A percentile compares a stretch with the other conserved stretches of the same genome.
Conservation (phyloP, 2,329 filamentous ascomycete genomes). For the Trichothecium sympodiale region DNA sequence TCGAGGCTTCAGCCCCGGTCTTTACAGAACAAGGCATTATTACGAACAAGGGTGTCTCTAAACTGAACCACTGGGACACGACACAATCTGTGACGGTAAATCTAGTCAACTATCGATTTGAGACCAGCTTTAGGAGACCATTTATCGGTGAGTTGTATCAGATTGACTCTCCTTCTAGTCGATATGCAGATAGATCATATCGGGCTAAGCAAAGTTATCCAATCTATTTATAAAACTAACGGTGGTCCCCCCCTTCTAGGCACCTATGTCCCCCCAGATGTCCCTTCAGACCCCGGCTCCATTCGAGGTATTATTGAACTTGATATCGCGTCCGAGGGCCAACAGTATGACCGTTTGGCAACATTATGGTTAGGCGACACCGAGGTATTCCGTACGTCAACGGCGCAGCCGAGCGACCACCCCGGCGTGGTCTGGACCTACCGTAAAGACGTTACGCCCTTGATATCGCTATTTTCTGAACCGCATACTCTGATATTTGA, state of each 20-base stretch:
- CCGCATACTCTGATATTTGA: conserved; percentile 72
- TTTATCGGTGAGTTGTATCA: conserved; percentile 49
- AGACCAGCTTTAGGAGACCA: conserved; percentile 59
- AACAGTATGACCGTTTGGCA: conserved; percentile 67
- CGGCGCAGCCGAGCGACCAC: conserved; percentile 58
- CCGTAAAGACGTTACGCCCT: conserved; percentile 68
- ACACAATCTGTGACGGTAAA: conserved; percentile 30
- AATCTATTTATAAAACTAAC: conserved; percentile 5
- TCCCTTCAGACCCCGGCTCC: conserved; percentile 33
- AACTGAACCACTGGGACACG: too few species aligned
- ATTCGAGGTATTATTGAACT: conserved; percentile 68
- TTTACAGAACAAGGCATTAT: too few species aligned
- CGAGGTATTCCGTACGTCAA: conserved; percentile 77
- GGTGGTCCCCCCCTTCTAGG: conserved; percentile 25
- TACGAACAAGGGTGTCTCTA: too few species aligned
- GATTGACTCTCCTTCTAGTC: not conserved
- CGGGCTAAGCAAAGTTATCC: too few species aligned
- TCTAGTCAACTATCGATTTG: conserved; percentile 65
- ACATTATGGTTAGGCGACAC: conserved; percentile 66
- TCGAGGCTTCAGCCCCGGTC: too few species aligned
- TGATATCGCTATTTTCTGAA: conserved; percentile 54
- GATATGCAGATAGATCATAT: too few species aligned
- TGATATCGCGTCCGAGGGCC: conserved; percentile 58
- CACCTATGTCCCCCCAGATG: conserved; percentile 50
- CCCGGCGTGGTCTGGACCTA: conserved; percentile 67